These are phyloP conservation scores for Ilyonectria robusta DNA, from an alignment of 2,329 filamentous ascomycete genomes.

Conservation along the genomic window DNA sequence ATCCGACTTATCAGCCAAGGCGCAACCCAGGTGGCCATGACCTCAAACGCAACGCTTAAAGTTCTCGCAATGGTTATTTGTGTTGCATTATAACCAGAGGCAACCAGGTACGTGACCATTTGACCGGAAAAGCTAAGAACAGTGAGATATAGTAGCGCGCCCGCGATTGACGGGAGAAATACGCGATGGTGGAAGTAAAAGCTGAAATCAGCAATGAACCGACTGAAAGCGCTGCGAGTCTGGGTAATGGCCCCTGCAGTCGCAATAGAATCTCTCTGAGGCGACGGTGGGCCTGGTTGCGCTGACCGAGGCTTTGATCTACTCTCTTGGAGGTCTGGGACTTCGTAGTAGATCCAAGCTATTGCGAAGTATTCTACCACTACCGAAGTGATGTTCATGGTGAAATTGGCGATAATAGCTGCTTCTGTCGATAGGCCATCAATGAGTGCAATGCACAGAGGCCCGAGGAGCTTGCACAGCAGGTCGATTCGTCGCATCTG, in stretches of 20 bases:
- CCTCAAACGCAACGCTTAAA: slow-evolving; percentile 65
- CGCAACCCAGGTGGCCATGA: slow-evolving; percentile 71
- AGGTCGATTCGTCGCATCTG: slow-evolving; percentile 73
- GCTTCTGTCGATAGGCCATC: slow-evolving; percentile 60
- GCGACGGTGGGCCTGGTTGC: neutral
- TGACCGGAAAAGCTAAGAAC: slow-evolving; percentile 71
- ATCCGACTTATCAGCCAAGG: slow-evolving; percentile 67
- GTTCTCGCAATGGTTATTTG: slow-evolving; percentile 67
- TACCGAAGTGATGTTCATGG: slow-evolving; percentile 63
- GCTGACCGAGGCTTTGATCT: slow-evolving; percentile 15
- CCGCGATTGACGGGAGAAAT: slow-evolving; percentile 71
- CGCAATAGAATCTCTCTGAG: neutral
- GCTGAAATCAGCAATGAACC: slow-evolving; percentile 14
- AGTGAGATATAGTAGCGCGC: slow-evolving; percentile 72
- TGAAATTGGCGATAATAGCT: slow-evolving; percentile 63
- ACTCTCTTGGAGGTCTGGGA: slow-evolving; percentile 34
- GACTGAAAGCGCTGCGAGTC: neutral
- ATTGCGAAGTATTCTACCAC: slow-evolving; percentile 66
- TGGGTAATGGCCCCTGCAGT: neutral
- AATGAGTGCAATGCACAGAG: slow-evolving; percentile 66
- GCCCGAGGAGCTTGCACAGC: slow-evolving; percentile 69
- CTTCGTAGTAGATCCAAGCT: slow-evolving; percentile 41
- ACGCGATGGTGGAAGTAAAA: slow-evolving; percentile 67
- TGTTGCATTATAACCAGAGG: slow-evolving; percentile 63
- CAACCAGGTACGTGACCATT: slow-evolving; percentile 74